phyloP scores from a whole-genome alignment of 2,329 filamentous ascomycete species.

The Aspergillus sp. region DNA sequence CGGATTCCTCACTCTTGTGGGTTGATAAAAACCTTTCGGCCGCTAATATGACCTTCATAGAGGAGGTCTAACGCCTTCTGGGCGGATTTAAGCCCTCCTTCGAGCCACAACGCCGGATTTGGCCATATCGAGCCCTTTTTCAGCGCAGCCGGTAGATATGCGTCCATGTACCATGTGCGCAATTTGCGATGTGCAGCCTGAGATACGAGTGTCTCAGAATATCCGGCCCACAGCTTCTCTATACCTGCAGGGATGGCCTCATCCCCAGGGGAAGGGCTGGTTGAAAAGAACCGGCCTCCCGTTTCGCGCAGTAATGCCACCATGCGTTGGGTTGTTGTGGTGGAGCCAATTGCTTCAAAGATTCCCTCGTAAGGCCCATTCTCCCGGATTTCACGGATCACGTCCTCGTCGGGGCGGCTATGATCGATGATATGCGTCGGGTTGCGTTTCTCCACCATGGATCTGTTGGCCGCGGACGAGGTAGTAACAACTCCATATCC shows the following conservation, averaged over 20 bases:
- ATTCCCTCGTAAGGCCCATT: conserved; percentile 13
- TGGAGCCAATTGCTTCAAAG: conserved; percentile 4
- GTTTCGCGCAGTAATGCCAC: neutral
- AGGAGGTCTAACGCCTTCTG: conserved; percentile 7
- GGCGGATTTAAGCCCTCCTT: neutral
- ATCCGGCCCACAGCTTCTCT: too few species aligned
- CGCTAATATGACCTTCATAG: conserved; percentile 1
- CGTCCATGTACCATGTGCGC: conserved; percentile 8
- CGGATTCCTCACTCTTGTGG: neutral
- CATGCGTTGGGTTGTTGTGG: neutral
- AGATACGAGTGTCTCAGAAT: too few species aligned
- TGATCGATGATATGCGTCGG: conserved; percentile 19
- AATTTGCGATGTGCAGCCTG: neutral
- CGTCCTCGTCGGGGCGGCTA: neutral
- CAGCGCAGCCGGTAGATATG: conserved; percentile 11
- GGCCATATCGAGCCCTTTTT: conserved; percentile 22
- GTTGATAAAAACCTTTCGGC: conserved; percentile 5
- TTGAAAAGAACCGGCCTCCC: too few species aligned
- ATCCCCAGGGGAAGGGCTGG: too few species aligned
- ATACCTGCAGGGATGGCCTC: too few species aligned
- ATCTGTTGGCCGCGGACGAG: conserved; percentile 12
- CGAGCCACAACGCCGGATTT: neutral
- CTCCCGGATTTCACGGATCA: neutral
- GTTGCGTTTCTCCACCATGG: conserved; percentile 4
- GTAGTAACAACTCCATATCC: conserved; percentile 17